Conservation (phyloP, 768 basidiomycete genomes). For the Phaeotremella fagi region DNA sequence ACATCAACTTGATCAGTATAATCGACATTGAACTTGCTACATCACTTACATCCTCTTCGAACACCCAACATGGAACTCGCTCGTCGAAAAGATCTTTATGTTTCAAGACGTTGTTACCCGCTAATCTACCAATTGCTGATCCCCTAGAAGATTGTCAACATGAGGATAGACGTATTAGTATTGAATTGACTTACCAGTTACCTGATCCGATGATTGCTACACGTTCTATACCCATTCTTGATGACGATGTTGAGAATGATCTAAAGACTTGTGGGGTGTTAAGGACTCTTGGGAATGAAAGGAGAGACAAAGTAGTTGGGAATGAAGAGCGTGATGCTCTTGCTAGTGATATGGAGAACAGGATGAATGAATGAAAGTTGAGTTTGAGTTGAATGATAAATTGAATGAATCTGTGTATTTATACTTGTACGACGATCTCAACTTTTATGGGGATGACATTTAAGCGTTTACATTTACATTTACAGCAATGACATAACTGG, state of each 20-base stretch:
- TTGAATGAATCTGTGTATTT: too few relatives aligned
- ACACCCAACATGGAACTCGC: slow-evolving; percentile 52
- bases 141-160: slow-evolving; percentile 46
- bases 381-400: too few relatives aligned
- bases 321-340: neutral
- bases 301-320: neutral
- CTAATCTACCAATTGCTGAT: slow-evolving; percentile 50
- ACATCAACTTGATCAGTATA: neutral
- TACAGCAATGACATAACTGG: too few relatives aligned
- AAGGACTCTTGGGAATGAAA: too few relatives aligned
- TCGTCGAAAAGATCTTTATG: slow-evolving; percentile 49
- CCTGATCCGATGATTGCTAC: slow-evolving; percentile 49
- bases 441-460: too few relatives aligned
- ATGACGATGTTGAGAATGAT: neutral
- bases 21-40: neutral
- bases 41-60: slow-evolving; percentile 50
- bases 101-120: slow-evolving; percentile 48
- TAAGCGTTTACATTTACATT: too few relatives aligned
- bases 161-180: too few relatives aligned
- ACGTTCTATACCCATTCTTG: slow-evolving; percentile 44
- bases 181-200: slow-evolving; percentile 41
- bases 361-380: too few relatives aligned
- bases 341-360: too few relatives aligned
- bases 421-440: too few relatives aligned
- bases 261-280: too few relatives aligned